phyloP scores from a whole-genome alignment of 2,329 filamentous ascomycete species.

The Pleurostoma richardsiae region DNA sequence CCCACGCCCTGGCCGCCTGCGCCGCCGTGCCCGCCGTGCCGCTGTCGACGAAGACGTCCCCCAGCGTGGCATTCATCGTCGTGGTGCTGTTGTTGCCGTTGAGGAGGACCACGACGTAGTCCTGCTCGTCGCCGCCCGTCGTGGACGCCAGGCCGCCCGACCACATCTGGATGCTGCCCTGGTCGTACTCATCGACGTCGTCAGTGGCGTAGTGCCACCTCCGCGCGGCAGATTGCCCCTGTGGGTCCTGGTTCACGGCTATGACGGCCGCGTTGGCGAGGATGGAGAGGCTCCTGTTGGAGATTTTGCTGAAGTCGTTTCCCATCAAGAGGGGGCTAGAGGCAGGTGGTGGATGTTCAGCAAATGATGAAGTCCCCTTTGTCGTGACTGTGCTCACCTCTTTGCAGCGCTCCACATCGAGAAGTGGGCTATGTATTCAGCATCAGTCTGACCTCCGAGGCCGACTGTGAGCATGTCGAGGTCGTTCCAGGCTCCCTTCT shows the following conservation, averaged over 20 bases:
- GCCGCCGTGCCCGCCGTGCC: conserved; percentile 33
- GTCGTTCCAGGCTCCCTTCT: conserved; percentile 12
- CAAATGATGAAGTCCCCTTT: no score
- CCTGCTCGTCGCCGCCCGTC: conserved; percentile 34
- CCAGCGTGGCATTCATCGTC: conserved; percentile 42
- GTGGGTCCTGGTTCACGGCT: conserved; percentile 33
- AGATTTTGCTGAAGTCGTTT: conserved; percentile 17
- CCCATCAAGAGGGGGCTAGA: conserved; percentile 12
- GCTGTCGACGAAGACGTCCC: conserved; percentile 46
- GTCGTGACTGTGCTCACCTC: neutral
- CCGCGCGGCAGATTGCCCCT: conserved; percentile 15
- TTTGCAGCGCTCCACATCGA: conserved; percentile 14
- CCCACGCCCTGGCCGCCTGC: conserved; percentile 38
- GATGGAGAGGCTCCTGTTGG: conserved; percentile 26
- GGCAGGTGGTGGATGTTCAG: no score
- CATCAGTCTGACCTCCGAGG: conserved; percentile 12
- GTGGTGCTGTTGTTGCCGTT: conserved; percentile 38
- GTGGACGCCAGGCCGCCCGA: conserved; percentile 32
- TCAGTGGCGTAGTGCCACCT: conserved; percentile 10
- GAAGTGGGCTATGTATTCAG: conserved; percentile 14
- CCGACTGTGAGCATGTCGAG: conserved; percentile 16
- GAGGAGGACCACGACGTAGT: conserved; percentile 39
- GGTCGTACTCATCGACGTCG: conserved; percentile 32
- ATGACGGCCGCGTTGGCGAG: conserved; percentile 35
- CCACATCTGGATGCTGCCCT: conserved; percentile 45